Evolutionary conservation across 208 protist genomes (phyloP).

Genomic region (Phytomonas serpens): DNA sequence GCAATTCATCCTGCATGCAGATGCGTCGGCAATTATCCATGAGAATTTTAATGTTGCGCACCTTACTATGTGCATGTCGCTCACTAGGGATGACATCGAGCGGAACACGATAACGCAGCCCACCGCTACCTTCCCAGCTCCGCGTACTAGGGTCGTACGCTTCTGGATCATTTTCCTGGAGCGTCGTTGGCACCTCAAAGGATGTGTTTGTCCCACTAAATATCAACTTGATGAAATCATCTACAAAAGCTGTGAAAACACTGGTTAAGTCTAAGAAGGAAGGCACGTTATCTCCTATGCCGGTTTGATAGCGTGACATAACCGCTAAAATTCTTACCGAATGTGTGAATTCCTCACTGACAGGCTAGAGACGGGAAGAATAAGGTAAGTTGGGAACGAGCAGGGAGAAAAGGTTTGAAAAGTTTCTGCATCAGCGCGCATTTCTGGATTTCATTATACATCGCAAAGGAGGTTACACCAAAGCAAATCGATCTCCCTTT

Average conservation of each 20-base stretch:
- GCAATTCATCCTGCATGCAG: slow-evolving; percentile 78
- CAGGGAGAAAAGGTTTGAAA: background rate
- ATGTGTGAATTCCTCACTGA: background rate
- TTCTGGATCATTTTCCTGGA: background rate
- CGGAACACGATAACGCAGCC: slow-evolving; percentile 74
- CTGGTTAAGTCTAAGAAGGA: slow-evolving; percentile 75
- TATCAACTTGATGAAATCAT: slow-evolving; percentile 71
- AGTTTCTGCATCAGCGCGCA: background rate
- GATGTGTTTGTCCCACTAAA: slow-evolving; percentile 58
- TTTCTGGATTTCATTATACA: background rate
- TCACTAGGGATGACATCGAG: slow-evolving; percentile 80
- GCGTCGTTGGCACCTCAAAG: slow-evolving; percentile 50
- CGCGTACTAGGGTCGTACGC: slow-evolving; percentile 55
- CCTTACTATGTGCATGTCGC: slow-evolving; percentile 67
- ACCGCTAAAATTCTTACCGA: slow-evolving; percentile 1
- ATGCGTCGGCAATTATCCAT: slow-evolving; percentile 87
- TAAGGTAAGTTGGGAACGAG: background rate
- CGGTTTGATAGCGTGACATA: slow-evolving; percentile 86
- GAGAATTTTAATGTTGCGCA: slow-evolving; percentile 82
- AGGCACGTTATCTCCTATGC: slow-evolving; percentile 72
- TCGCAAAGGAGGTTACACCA: background rate
- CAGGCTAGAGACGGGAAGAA: background rate
- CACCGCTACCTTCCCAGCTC: slow-evolving; percentile 68
- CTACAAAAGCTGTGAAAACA: slow-evolving; percentile 48
- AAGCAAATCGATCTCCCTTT: background rate